These are phyloP conservation scores for Enteropsectra breve DNA, from an alignment of 371 early-diverging fungal species.

Conservation along the genomic window DNA sequence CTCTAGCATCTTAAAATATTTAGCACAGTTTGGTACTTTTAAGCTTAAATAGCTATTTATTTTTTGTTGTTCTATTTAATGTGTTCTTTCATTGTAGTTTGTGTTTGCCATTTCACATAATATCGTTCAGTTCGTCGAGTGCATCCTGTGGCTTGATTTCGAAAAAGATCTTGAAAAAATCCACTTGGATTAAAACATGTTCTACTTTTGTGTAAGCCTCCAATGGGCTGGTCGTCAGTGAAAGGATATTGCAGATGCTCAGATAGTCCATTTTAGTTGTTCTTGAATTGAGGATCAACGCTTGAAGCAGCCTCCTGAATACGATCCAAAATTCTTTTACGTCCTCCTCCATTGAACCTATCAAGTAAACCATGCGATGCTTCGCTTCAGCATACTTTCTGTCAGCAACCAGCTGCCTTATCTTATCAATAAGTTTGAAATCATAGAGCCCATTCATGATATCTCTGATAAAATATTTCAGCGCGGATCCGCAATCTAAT, in stretches of 20 bases:
- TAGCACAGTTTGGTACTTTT: no score
- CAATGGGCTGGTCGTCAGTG: conserved; percentile 4
- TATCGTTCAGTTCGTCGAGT: no score
- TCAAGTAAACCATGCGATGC: conserved; percentile 1
- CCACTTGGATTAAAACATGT: no score
- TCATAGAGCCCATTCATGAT: conserved; percentile 12
- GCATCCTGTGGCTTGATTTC: no score
- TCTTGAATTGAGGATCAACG: background rate
- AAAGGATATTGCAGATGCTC: conserved; percentile 12
- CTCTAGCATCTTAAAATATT: no score
- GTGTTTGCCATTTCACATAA: no score
- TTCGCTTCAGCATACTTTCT: background rate
- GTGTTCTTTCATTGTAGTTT: no score
- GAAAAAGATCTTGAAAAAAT: no score
- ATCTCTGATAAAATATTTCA: conserved; percentile 18
- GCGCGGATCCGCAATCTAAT: background rate
- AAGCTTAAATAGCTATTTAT: no score
- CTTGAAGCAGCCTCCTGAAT: conserved; percentile 1
- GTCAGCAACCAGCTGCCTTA: background rate
- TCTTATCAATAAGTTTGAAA: background rate
- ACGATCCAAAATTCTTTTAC: background rate
- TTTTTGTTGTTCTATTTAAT: no score
- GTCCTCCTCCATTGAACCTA: background rate
- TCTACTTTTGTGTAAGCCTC: background rate
- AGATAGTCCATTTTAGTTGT: conserved; percentile 4